phyloP scores from a whole-genome alignment of 352 stramenopile species.

The Peronospora farinosa region DNA sequence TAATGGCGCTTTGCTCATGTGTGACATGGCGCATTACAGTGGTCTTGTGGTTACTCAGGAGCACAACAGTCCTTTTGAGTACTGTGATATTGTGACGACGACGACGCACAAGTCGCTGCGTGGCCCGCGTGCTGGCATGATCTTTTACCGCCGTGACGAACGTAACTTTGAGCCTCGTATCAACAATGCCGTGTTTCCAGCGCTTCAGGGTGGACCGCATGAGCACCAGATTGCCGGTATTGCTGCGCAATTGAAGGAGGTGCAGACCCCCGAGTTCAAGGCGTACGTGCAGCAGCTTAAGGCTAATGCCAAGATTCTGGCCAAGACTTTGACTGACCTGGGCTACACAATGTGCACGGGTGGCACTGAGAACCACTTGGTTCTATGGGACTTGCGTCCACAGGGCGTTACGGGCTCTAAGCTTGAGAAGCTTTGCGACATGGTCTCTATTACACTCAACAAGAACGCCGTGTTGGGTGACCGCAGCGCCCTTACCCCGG shows the following conservation, averaged over 20 bases:
- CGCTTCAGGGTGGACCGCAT: constrained; percentile 95
- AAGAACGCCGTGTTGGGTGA: constrained; percentile 98
- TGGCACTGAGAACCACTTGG: constrained; percentile 98
- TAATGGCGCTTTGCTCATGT: constrained; percentile 96
- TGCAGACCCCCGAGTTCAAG: constrained; percentile 95
- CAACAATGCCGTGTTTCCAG: constrained; percentile 98
- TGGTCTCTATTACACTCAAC: constrained; percentile 97
- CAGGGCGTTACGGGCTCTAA: constrained; percentile 95
- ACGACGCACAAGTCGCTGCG: constrained; percentile 99
- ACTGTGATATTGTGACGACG: constrained; percentile 98
- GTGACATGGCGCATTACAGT: constrained; percentile 99
- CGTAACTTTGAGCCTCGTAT: constrained; percentile 92
- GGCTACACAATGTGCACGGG: constrained; percentile 96
- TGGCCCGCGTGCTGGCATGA: constrained; percentile 96
- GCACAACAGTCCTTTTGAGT: constrained; percentile 93
- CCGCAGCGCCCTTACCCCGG: constrained; percentile 90
- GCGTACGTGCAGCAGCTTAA: constrained; percentile 92
- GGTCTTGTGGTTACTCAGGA: constrained; percentile 95
- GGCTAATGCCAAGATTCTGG: constrained; percentile 93
- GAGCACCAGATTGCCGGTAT: constrained; percentile 98
- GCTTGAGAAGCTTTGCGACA: constrained; percentile 97
- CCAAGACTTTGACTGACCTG: constrained; percentile 83
- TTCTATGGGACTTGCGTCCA: constrained; percentile 96
- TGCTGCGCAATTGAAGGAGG: constrained; percentile 97
- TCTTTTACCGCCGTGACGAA: constrained; percentile 97